Base-by-base conservation (phyloP, 805 yeast genomes). In the Saturnispora halmiae region DNA sequence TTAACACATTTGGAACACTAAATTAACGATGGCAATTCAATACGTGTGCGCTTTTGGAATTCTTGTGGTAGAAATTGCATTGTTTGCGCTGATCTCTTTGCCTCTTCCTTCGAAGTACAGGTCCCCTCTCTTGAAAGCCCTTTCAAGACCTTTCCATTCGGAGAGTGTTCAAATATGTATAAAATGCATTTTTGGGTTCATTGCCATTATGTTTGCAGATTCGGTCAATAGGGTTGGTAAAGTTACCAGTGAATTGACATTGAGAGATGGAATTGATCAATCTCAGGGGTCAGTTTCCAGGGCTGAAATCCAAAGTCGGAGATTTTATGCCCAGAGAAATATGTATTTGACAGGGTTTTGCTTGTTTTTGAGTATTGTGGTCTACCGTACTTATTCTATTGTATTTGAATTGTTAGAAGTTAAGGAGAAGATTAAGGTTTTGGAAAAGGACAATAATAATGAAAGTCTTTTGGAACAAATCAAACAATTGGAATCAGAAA, bases 281-380 rank as follows among this genome's bases (percentile, higher is more conserved):
- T 45, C 52, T 5, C 44, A 41, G 34, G 56, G 38, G 53, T 57
- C 38, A 60, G 63, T 34, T 53, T 90, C 83, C 52, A 71, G 95
- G 44, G 66, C 86, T 16, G 97, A 92, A 55, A 70, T 83, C 42
- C 87, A 82, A 61, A 92, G 96, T 18, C 76, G 96, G 62, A 75
- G 87, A 55, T 92, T 92, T 63, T 88, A 88, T 57, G 86, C 96
- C 16, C 98, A 92, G 66, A 78, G 99, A 66, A 92, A 92, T 69
- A 77, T 87, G 80, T 92, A 92, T 54, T 70, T 92, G 38, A 86
- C 96, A 51, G 99, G 99, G 1, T 86, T 88, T 64, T 87, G 97
- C 2, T 72, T 92, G 59, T 92, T 92, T 60, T 68, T 92, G 54
- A 83, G 95, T 2, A 69, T 88, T 55, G 81, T 86, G 39, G 77